Evolutionary conservation across 371 early-diverging fungal species (phyloP).

Genomic region (Syncephalastrum contaminatum): DNA sequence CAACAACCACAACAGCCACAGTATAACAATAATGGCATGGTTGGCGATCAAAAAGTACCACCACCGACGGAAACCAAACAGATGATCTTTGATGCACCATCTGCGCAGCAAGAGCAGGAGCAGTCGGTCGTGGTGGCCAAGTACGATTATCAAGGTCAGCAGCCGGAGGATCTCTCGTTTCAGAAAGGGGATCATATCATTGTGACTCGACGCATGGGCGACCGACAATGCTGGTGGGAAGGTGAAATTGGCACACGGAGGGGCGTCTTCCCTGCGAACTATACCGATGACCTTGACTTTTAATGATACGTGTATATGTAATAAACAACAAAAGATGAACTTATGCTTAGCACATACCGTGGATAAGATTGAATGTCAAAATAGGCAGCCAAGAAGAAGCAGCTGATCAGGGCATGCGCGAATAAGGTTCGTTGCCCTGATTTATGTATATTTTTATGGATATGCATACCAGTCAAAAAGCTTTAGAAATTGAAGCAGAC

Average conservation of each 20-base stretch:
- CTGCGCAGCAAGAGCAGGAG: not conserved
- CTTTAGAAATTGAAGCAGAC: too few species aligned
- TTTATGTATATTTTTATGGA: too few species aligned
- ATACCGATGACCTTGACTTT: conserved; percentile 24
- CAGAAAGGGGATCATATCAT: conserved; percentile 73
- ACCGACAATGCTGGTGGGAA: conserved; percentile 79
- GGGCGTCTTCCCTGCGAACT: conserved; percentile 54
- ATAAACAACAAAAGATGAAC: too few species aligned
- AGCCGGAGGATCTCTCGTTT: conserved; percentile 70
- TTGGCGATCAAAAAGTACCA: not conserved
- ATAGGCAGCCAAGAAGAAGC: too few species aligned
- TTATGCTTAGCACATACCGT: too few species aligned
- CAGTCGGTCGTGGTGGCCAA: conserved; percentile 58
- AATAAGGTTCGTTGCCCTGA: too few species aligned
- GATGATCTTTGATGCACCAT: not conserved
- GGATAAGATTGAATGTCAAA: too few species aligned
- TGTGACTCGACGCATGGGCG: conserved; percentile 58
- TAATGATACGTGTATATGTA: too few species aligned
- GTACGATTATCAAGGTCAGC: conserved; percentile 67
- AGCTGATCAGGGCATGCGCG: too few species aligned
- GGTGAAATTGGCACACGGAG: conserved; percentile 60
- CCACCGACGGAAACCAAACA: conserved; percentile 7
- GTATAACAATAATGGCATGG: not conserved
- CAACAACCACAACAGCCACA: not conserved
- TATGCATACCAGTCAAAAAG: too few species aligned